Percentiles rank a stretch among this genome's conserved stretches.
phyloP scores from a whole-genome alignment of 495 filamentous ascomycete species.

The Aspergillus carlsbadensis region DNA sequence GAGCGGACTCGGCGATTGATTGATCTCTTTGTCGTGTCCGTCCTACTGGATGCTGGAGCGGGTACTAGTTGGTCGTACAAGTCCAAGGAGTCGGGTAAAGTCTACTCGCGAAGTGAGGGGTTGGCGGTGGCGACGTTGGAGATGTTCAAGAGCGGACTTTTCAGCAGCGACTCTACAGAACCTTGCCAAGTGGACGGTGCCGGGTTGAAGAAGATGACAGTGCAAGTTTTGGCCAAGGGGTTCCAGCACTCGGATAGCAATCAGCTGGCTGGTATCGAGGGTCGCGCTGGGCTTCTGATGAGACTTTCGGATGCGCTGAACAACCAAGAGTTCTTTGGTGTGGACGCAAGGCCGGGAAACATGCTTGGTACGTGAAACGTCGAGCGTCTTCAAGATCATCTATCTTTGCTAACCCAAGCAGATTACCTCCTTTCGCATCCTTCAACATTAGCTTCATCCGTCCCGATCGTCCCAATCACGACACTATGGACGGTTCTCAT shows the following conservation, averaged over 20 bases:
- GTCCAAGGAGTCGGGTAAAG: conserved; percentile 81
- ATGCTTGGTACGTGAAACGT: conserved; percentile 87
- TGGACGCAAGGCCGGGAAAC: conserved; percentile 82
- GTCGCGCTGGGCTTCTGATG: conserved; percentile 76
- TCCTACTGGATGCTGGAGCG: conserved; percentile 67
- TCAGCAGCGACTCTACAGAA: conserved; percentile 78
- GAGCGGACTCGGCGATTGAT: conserved; percentile 65
- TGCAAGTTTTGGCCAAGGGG: conserved; percentile 71
- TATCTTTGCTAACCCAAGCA: conserved; percentile 30
- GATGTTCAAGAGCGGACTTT: conserved; percentile 96
- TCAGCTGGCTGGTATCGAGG: conserved; percentile 83
- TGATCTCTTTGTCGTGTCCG: conserved; percentile 67
- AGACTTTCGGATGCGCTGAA: conserved; percentile 74
- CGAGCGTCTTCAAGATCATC: neutral
- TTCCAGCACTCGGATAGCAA: conserved; percentile 82
- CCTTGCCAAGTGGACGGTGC: conserved; percentile 87
- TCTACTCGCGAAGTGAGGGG: conserved; percentile 86
- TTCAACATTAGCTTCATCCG: conserved; percentile 79
- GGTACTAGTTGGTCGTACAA: conserved; percentile 76
- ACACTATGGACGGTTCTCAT: conserved; percentile 89
- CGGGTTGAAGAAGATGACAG: conserved; percentile 72
- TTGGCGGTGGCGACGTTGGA: conserved; percentile 91
- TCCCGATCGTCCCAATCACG: conserved; percentile 85
- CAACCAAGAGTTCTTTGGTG: conserved; percentile 82
- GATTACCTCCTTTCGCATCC: conserved; percentile 93